Evolutionary conservation across 805 yeast species (phyloP).

Genomic region (Metschnikowia rubicola): DNA sequence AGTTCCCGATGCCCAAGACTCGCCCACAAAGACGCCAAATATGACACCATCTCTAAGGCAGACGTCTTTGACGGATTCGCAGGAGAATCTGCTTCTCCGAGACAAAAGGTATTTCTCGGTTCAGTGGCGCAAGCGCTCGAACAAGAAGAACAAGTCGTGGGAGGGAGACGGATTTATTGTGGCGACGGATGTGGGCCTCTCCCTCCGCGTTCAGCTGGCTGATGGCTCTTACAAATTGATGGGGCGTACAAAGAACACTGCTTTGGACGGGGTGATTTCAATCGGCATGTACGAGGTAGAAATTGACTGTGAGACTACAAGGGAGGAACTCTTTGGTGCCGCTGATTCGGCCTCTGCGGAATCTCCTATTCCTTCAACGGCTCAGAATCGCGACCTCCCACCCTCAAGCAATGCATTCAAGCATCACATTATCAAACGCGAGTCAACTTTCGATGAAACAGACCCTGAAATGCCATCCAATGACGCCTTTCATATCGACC

Average conservation of each 20-base stretch:
- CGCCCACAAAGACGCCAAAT: no score
- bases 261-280: constrained; percentile 31
- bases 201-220: constrained; percentile 27
- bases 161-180: constrained; percentile 79
- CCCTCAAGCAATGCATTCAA: not conserved
- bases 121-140: constrained; percentile 68
- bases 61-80: no score
- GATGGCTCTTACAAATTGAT: constrained; percentile 21
- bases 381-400: not conserved
- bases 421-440: not conserved
- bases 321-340: constrained; percentile 6
- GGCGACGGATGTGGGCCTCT: constrained; percentile 23
- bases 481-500: not conserved
- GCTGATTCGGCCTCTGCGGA: not conserved
- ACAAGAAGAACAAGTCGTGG: constrained; percentile 88
- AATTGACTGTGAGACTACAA: constrained; percentile 36
- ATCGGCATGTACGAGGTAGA: constrained; percentile 64
- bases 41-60: no score
- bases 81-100: no score
- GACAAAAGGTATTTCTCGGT: constrained; percentile 27
- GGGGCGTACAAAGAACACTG: constrained; percentile 12
- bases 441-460: not conserved
- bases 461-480: not conserved
- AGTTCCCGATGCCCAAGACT: no score
- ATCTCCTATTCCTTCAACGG: not conserved